phyloP scores from a whole-genome alignment of 2,329 filamentous ascomycete genomes.

The Pseudogymnoascus verrucosus region DNA sequence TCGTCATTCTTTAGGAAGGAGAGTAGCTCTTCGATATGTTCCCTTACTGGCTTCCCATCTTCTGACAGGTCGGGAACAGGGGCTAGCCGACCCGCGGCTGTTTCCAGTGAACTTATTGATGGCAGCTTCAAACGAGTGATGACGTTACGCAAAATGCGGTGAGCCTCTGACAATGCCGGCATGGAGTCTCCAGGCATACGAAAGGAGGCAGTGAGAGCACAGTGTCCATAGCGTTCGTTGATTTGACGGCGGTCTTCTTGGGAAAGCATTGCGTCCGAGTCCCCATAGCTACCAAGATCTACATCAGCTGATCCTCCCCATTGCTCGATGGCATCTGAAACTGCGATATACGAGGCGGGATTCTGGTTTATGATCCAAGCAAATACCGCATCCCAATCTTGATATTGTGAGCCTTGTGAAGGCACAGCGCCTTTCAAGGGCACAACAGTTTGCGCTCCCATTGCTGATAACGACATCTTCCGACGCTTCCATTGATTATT shows the following conservation, averaged over 20 bases:
- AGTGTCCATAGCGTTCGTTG: conserved; percentile 57
- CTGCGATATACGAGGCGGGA: conserved; percentile 50
- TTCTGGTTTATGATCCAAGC: conserved; percentile 59
- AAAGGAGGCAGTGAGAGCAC: conserved; percentile 61
- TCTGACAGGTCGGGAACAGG: conserved; percentile 31
- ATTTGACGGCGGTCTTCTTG: conserved; percentile 53
- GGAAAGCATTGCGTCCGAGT: conserved; percentile 45
- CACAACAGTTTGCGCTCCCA: conserved; percentile 13
- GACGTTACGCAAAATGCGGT: conserved; percentile 52
- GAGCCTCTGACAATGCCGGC: conserved; percentile 51
- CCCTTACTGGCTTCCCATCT: conserved; percentile 18
- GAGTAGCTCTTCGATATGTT: conserved; percentile 38
- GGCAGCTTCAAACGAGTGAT: conserved; percentile 53
- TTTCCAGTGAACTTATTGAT: conserved; percentile 43
- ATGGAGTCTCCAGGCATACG: conserved; percentile 51
- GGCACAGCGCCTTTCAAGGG: conserved; percentile 21
- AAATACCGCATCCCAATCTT: conserved; percentile 62
- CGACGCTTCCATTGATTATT: conserved; percentile 48
- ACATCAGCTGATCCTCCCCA: conserved; percentile 69
- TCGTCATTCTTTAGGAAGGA: conserved; percentile 39
- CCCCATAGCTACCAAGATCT: conserved; percentile 54
- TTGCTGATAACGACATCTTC: conserved; percentile 25
- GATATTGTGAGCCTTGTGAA: conserved; percentile 33
- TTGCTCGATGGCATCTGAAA: conserved; percentile 55
- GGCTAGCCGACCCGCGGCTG: conserved; percentile 39